A percentile compares a stretch with the other conserved stretches of the same genome.
These are phyloP conservation scores for Thuja plicata DNA, from an alignment of 83 land plant species.

Conservation along the genomic window DNA sequence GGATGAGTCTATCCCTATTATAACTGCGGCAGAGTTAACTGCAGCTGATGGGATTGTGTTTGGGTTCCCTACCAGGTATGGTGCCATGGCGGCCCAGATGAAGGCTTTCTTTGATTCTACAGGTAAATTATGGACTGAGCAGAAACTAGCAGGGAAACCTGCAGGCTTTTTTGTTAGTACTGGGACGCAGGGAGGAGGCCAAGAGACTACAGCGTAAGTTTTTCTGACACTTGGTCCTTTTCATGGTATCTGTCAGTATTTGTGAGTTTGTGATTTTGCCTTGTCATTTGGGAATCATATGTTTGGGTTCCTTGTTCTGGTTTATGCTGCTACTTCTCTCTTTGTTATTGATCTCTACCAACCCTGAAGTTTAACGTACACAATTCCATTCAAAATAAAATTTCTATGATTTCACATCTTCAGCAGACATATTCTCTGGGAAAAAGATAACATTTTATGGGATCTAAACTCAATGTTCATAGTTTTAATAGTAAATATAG, in stretches of 20 bases:
- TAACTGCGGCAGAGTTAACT: slow-evolving; percentile 53
- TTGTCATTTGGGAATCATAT: not conserved
- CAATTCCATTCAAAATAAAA: no score
- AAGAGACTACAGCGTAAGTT: slow-evolving; percentile 90
- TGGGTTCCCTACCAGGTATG: slow-evolving; percentile 93
- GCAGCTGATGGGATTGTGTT: slow-evolving; percentile 84
- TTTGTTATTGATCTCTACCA: not conserved
- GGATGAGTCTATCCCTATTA: slow-evolving; percentile 50
- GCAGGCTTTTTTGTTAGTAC: slow-evolving; percentile 90
- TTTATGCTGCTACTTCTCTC: not conserved
- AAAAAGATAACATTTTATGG: no score
- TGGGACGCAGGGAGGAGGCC: slow-evolving; percentile 94
- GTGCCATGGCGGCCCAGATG: slow-evolving; percentile 93
- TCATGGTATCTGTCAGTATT: not conserved
- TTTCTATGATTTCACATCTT: no score
- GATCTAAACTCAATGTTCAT: no score
- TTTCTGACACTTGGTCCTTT: slow-evolving; percentile 4
- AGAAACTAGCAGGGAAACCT: slow-evolving; percentile 83
- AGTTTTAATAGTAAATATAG: no score
- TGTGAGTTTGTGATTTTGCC: not conserved
- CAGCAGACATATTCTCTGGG: no score
- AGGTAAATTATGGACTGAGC: slow-evolving; percentile 65
- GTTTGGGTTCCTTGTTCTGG: not conserved
- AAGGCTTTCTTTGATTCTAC: slow-evolving; percentile 82
- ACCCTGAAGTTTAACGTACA: no score